Evolutionary conservation across 2,329 filamentous ascomycete species (phyloP).

Genomic region (Graphilbum ipis-grandicollis): DNA sequence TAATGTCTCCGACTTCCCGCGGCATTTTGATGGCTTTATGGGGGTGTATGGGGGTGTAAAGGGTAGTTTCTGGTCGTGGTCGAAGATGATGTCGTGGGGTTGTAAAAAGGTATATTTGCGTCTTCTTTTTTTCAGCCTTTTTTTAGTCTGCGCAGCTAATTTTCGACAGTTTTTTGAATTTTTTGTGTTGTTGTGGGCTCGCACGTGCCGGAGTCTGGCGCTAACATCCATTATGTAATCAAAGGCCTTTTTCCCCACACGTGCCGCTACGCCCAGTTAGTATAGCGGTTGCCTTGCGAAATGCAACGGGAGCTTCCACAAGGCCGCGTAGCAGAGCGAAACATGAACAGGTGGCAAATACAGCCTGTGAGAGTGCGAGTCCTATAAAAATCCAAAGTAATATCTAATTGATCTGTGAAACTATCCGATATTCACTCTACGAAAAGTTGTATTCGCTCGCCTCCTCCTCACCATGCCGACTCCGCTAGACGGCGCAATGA

Average conservation of each 20-base stretch:
- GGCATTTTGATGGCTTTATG: conserved; percentile 60
- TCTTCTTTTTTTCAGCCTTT: not conserved
- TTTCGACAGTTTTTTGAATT: conserved; percentile 5
- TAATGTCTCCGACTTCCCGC: conserved; percentile 96
- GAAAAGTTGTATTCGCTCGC: not conserved
- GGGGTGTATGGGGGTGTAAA: conserved; percentile 11
- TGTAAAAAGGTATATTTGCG: not conserved
- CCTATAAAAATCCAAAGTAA: no score
- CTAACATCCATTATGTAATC: not conserved
- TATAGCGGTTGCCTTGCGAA: no score
- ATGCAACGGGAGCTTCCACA: no score
- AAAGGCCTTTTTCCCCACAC: no score
- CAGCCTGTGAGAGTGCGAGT: no score
- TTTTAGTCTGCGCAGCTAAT: not conserved
- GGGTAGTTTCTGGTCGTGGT: conserved; percentile 3
- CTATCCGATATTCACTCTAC: not conserved
- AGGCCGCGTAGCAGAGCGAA: no score
- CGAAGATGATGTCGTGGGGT: conserved; percentile 2
- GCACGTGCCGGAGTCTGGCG: conserved; percentile 6
- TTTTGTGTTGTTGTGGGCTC: conserved; percentile 9
- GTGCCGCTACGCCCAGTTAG: no score
- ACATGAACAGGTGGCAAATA: conserved; percentile 1
- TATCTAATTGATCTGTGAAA: not conserved
- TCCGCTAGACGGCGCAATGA: conserved; percentile 48
- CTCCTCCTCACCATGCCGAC: conserved; percentile 47